Conservation (phyloP, 805 yeast genomes). For the Lipomyces orientalis region DNA sequence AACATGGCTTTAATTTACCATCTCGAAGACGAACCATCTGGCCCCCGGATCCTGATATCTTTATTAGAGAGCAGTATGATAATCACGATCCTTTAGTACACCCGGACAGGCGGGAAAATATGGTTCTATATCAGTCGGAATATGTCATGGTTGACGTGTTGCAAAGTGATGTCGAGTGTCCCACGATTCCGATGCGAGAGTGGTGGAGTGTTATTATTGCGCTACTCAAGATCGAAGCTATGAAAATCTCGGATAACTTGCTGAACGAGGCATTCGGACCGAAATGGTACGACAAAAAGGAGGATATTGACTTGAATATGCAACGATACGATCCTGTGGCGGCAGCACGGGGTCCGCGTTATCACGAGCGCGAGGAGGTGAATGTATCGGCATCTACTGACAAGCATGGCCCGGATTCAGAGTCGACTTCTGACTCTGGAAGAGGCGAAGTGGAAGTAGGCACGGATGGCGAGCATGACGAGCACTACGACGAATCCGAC, state of each 20-base stretch:
- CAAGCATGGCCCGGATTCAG: background rate
- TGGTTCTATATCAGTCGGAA: background rate
- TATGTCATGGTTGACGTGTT: background rate
- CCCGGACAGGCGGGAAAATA: background rate
- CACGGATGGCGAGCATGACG: constrained; percentile 16
- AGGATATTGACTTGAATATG: background rate
- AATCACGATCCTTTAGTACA: constrained; percentile 3
- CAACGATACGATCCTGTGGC: background rate
- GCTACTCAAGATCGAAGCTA: constrained; percentile 17
- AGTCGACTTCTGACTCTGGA: background rate
- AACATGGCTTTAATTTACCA: constrained; percentile 8
- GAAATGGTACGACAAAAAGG: constrained; percentile 8
- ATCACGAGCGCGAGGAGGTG: background rate
- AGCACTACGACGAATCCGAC: constrained; percentile 16
- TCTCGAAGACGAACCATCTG: background rate
- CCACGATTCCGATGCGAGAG: constrained; percentile 1
- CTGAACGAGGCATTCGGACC: constrained; percentile 17
- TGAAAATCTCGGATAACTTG: constrained; percentile 3
- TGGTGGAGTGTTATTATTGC: constrained; percentile 10
- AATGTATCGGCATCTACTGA: background rate
- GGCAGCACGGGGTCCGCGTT: background rate
- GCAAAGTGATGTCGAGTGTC: background rate
- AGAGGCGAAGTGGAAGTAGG: constrained; percentile 1
- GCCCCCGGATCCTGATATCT: constrained; percentile 12
- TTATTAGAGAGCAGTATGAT: constrained; percentile 8